Conservation (phyloP, 768 basidiomycete species). For the Collybia mongolica region DNA sequence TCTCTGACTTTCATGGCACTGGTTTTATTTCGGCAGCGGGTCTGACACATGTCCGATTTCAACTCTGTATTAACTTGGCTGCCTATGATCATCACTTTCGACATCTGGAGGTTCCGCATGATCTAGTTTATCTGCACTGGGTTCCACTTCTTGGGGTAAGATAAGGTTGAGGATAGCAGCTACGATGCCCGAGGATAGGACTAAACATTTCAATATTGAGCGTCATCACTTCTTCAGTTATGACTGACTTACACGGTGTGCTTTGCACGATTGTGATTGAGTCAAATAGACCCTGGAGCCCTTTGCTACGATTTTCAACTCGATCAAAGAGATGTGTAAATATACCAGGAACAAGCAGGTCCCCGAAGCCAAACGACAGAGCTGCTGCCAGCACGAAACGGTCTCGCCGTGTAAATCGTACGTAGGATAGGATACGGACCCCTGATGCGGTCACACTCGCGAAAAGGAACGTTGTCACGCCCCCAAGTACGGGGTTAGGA, state of each 20-base stretch:
- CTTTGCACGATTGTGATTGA: slow-evolving; percentile 79
- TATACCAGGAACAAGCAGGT: slow-evolving; percentile 62
- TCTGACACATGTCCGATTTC: too few species aligned
- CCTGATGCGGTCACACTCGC: slow-evolving; percentile 73
- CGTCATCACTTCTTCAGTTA: background rate
- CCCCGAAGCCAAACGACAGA: slow-evolving; percentile 67
- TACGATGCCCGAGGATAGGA: slow-evolving; percentile 56
- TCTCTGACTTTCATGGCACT: too few species aligned
- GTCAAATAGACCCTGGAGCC: slow-evolving; percentile 66
- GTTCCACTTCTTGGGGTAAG: slow-evolving; percentile 35
- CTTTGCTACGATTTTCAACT: slow-evolving; percentile 49
- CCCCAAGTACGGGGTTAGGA: slow-evolving; percentile 79
- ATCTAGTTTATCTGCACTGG: background rate
- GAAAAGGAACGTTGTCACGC: slow-evolving; percentile 87
- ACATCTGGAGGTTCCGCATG: too few species aligned
- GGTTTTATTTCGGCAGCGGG: too few species aligned
- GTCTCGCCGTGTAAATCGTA: slow-evolving; percentile 60
- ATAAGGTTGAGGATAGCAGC: slow-evolving; percentile 59
- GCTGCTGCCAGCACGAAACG: slow-evolving; percentile 72
- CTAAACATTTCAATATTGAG: slow-evolving; percentile 25
- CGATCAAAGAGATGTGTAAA: slow-evolving; percentile 72
- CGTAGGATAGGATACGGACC: slow-evolving; percentile 62
- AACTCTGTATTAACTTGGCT: too few species aligned
- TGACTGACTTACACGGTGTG: slow-evolving; percentile 66
- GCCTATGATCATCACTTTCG: too few species aligned